Percentiles rank a stretch among this genome's conserved stretches.
These are phyloP conservation scores for Aspergillus quadrilineatus DNA, from an alignment of 2,329 filamentous ascomycete genomes.

Conservation along the genomic window DNA sequence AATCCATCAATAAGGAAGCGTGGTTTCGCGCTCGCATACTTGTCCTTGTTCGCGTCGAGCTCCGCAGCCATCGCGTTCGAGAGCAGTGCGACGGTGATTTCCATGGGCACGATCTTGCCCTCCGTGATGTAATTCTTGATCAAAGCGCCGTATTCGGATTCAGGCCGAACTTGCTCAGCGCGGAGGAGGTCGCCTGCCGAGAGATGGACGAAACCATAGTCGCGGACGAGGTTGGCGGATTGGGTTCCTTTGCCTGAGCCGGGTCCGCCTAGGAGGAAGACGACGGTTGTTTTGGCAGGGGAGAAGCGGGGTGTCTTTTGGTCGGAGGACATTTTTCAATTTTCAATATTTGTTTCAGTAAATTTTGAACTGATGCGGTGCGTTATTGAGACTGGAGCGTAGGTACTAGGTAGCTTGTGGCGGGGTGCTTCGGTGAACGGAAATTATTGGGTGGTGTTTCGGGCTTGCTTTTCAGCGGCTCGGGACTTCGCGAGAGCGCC, in stretches of 20 bases:
- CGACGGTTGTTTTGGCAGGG: constrained; percentile 76
- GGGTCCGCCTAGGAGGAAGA: constrained; percentile 95
- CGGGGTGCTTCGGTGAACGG: too few species aligned
- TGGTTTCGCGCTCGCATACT: constrained; percentile 45
- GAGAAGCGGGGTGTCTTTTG: constrained; percentile 68
- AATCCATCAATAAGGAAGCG: constrained; percentile 82
- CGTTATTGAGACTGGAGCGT: too few species aligned
- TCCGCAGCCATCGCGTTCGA: constrained; percentile 83
- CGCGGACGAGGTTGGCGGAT: constrained; percentile 79
- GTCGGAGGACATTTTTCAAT: constrained; percentile 25
- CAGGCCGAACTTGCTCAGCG: constrained; percentile 84
- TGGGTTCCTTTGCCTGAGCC: constrained; percentile 97
- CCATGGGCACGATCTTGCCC: constrained; percentile 97
- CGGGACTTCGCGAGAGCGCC: constrained; percentile 52
- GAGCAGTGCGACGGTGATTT: constrained; percentile 88
- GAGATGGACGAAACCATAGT: constrained; percentile 90
- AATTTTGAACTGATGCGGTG: background rate
- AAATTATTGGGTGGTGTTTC: constrained; percentile 20
- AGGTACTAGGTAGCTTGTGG: too few species aligned
- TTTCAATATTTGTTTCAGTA: background rate
- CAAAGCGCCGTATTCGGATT: constrained; percentile 84
- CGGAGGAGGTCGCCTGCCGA: constrained; percentile 91
- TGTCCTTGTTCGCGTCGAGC: constrained; percentile 20
- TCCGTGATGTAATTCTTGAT: constrained; percentile 94
- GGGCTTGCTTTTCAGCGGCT: constrained; percentile 45